Evolutionary conservation across 2,329 filamentous ascomycete species (phyloP), one percentile per base, ranked within the genome.

Genomic region (Colletotrichum spinosum): DNA sequence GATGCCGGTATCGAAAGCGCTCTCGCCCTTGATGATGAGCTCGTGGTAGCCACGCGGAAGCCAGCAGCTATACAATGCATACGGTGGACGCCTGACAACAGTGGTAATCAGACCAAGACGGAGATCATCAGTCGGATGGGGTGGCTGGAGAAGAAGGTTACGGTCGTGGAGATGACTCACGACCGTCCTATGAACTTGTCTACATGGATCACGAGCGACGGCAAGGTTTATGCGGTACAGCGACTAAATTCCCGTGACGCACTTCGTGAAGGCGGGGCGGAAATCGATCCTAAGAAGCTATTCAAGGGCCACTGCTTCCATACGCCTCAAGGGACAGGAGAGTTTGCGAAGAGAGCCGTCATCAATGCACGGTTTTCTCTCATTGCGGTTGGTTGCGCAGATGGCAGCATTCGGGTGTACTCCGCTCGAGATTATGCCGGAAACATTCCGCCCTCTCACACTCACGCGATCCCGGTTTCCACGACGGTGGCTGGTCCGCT

Each of bases 51-150:
- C 5, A 99, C 96, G 0, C 85, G 88, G 62, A 97, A 96, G 73
- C 96, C 96, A 4, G 90, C 94, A 0, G 95, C 96, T n/a, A 89
- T 98, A 13, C 96, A 99, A 77, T 97, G 94, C 78, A 98, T 99
- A 71, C 89, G 92, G 64, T 99, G 96, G 96, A 92, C 91, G 0
- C 92, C 94, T 1, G 94, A 97, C 75, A 90, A 86, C 69, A 87
- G 85, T 39, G 92, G 92, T 17, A 91, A 87, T 67, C 95, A 98
- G 78, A 97, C 94, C 3, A 94, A 89, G 70, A 97, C 96, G 1
- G 94, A 98, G 77, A 84, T 98, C 8, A 81, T 98, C 67, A 94
- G 90, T 72, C 91, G 92, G 58, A 97, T 97, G 89, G 80, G 87
- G 52, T 97, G 94, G 90, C 79, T 97, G 25, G 88, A 90, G 56